These are phyloP conservation scores for Gossypioides kirkii DNA, from an alignment of 345 rosid species.

Conservation along the genomic window DNA sequence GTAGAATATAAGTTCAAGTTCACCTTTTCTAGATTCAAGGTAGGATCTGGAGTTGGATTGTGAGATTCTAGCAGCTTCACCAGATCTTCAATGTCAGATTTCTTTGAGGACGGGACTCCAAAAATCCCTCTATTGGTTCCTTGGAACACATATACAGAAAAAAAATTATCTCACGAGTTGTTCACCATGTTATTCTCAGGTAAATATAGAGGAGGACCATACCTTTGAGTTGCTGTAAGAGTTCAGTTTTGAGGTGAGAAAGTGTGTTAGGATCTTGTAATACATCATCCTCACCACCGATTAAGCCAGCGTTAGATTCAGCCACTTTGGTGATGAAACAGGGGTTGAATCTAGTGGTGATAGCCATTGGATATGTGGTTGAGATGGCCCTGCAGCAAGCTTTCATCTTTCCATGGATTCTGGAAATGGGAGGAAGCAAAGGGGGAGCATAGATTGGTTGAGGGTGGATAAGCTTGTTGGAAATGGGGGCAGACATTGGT, in stretches of 20 bases:
- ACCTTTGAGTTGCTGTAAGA: slow-evolving; percentile 48
- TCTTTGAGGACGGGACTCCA: slow-evolving; percentile 63
- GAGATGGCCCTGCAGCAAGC: slow-evolving; percentile 9
- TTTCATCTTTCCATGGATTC: slow-evolving; percentile 10
- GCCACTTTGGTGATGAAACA: neutral
- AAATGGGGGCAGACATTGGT: slow-evolving; percentile 6
- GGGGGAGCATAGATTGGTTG: slow-evolving; percentile 17
- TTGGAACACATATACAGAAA: slow-evolving; percentile 9
- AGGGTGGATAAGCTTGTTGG: slow-evolving; percentile 22
- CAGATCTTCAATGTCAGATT: slow-evolving; percentile 51
- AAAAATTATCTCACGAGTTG: neutral
- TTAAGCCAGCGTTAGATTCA: neutral
- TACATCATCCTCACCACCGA: neutral
- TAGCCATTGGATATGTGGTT: slow-evolving; percentile 16
- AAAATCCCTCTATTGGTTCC: slow-evolving; percentile 83
- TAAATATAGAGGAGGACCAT: neutral
- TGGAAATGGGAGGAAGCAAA: slow-evolving; percentile 10
- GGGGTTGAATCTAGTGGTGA: neutral
- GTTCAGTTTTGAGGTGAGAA: slow-evolving; percentile 43
- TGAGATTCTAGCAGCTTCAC: slow-evolving; percentile 63
- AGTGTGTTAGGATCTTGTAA: neutral
- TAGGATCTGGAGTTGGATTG: slow-evolving; percentile 79
- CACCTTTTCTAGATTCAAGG: slow-evolving; percentile 57
- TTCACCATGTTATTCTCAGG: neutral
- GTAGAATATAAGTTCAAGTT: neutral